Conservation (phyloP, 441 rosid genomes). For the Bruguiera hainesii region DNA sequence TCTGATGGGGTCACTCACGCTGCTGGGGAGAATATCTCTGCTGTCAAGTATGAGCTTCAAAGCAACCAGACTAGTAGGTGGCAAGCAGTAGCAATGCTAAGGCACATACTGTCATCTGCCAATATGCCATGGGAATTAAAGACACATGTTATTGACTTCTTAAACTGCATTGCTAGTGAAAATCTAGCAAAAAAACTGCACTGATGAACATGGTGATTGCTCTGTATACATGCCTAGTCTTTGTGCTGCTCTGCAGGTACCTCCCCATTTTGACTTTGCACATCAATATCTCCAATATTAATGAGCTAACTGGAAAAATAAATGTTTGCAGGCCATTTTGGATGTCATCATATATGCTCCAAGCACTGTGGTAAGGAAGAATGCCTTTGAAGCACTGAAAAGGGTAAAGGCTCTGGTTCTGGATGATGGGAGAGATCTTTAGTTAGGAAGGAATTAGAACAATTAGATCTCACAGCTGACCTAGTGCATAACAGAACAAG, state of each 20-base stretch:
- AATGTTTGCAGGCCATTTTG: constrained; percentile 52
- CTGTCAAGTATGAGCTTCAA: constrained; percentile 49
- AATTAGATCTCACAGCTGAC: background rate
- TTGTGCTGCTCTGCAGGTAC: constrained; percentile 68
- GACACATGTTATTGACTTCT: constrained; percentile 56
- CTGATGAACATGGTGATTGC: constrained; percentile 41
- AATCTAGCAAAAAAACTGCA: constrained; percentile 27
- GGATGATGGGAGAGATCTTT: background rate
- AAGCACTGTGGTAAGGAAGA: constrained; percentile 49
- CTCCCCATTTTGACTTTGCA: constrained; percentile 18
- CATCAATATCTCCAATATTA: constrained; percentile 10
- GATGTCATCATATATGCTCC: constrained; percentile 59
- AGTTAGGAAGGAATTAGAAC: too few relatives aligned
- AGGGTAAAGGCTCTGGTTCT: constrained; percentile 40
- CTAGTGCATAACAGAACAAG: background rate
- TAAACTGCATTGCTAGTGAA: constrained; percentile 56
- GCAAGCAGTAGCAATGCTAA: constrained; percentile 77
- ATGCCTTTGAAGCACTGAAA: constrained; percentile 70
- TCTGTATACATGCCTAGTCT: constrained; percentile 52
- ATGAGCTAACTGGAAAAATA: constrained; percentile 19
- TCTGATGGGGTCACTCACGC: constrained; percentile 44
- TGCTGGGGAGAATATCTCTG: constrained; percentile 39
- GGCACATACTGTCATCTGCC: constrained; percentile 50
- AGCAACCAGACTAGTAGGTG: constrained; percentile 54
- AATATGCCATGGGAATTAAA: constrained; percentile 65